phyloP scores from a whole-genome alignment of 2,329 filamentous ascomycete species.

The Polytolypa hystricis region DNA sequence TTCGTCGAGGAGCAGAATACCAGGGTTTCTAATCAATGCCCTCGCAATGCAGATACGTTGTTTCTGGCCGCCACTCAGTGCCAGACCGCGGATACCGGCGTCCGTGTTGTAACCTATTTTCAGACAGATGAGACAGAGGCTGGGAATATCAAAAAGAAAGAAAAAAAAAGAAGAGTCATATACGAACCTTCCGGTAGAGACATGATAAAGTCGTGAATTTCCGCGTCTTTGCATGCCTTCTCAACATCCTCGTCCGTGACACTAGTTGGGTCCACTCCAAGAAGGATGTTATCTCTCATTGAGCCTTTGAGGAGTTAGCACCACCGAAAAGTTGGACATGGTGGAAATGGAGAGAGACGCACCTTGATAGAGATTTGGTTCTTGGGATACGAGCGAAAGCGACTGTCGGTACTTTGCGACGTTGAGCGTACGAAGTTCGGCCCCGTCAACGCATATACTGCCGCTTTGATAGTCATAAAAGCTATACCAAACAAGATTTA shows the following conservation, averaged over 20 bases:
- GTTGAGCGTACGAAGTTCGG: conserved; percentile 21
- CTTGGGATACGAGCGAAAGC: conserved; percentile 31
- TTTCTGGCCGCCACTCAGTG: conserved; percentile 45
- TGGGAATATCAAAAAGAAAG: not conserved
- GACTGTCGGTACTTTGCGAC: conserved; percentile 20
- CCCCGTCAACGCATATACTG: conserved; percentile 25
- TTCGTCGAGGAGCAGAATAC: conserved; percentile 47
- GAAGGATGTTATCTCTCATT: conserved; percentile 37
- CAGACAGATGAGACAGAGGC: not conserved
- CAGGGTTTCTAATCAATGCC: conserved; percentile 42
- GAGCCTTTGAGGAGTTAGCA: conserved; percentile 11
- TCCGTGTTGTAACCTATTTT: conserved; percentile 35
- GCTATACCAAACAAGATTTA: conserved; percentile 2
- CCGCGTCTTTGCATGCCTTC: conserved; percentile 40
- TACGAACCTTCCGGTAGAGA: conserved; percentile 38
- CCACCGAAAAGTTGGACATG: conserved; percentile 3
- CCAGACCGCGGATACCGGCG: conserved; percentile 38
- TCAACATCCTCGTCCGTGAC: conserved; percentile 31
- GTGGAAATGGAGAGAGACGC: conserved; percentile 7
- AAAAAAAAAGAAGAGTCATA: not conserved
- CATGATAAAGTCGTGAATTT: conserved; percentile 43
- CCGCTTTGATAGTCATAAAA: conserved; percentile 20
- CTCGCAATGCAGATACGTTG: conserved; percentile 47
- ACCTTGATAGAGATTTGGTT: conserved; percentile 36
- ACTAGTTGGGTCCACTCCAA: conserved; percentile 31